Percentiles rank a stretch among this genome's conserved stretches.
These are phyloP conservation scores for Fusarium falciforme DNA, from an alignment of 2,329 filamentous ascomycete species.

Conservation along the genomic window DNA sequence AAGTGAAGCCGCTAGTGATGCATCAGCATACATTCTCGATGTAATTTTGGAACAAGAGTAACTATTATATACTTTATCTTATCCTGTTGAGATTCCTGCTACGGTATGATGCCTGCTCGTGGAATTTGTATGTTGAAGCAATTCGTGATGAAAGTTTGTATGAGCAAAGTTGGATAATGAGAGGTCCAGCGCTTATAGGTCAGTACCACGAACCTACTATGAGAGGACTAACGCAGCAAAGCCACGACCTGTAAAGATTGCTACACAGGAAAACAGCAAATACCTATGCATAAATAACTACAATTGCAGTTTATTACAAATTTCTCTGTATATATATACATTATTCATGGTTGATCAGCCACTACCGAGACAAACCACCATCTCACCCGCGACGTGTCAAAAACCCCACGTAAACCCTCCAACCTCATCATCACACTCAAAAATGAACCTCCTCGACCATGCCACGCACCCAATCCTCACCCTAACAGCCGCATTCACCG, in stretches of 20 bases:
- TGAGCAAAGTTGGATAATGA: not conserved
- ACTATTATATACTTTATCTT: not conserved
- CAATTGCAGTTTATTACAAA: not conserved
- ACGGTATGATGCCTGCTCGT: not conserved
- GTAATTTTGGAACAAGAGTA: not conserved
- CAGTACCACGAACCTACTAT: not conserved
- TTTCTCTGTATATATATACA: too few relatives aligned
- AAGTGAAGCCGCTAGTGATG: not conserved
- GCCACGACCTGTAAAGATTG: not conserved
- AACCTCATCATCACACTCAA: conserved; percentile 4
- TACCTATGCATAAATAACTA: not conserved
- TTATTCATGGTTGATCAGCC: not conserved
- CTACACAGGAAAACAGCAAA: not conserved
- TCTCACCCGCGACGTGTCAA: conserved; percentile 16
- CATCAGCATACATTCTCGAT: not conserved
- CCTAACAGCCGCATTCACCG: conserved; percentile 58
- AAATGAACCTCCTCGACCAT: conserved; percentile 15
- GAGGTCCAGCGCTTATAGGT: not conserved
- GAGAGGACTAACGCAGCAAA: not conserved
- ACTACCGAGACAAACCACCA: not conserved
- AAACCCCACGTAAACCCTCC: conserved; percentile 29
- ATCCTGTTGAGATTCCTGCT: not conserved
- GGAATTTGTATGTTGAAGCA: not conserved
- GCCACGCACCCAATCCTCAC: conserved; percentile 38
- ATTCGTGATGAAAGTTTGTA: not conserved